A percentile compares a stretch with the other conserved stretches of the same genome.
phyloP scores from a whole-genome alignment of 257 asterid genomes.

The Solanum microdontum region DNA sequence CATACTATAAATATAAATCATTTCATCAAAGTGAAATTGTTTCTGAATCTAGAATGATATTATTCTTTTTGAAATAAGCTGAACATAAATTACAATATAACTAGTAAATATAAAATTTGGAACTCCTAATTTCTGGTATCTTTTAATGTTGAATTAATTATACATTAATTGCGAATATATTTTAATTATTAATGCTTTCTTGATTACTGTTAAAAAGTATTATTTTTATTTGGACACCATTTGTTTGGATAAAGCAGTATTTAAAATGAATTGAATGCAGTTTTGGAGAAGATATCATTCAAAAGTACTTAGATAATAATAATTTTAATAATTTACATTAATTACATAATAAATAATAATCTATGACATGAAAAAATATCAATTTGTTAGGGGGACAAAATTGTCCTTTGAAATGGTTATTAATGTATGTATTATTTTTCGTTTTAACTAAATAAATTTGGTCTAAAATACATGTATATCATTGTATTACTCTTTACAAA shows the following conservation, averaged over 20 bases:
- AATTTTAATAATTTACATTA: neutral
- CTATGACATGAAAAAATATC: neutral
- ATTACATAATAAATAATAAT: neutral
- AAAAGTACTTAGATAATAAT: neutral
- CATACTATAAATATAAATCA: neutral
- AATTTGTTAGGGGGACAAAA: neutral
- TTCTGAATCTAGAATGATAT: neutral
- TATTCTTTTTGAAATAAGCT: neutral
- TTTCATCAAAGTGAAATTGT: neutral
- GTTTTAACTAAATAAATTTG: neutral
- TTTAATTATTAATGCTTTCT: neutral
- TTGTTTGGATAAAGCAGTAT: neutral
- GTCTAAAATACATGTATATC: neutral
- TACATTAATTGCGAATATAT: neutral
- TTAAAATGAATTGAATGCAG: neutral
- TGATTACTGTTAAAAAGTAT: neutral
- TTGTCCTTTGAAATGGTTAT: neutral
- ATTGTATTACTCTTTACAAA: neutral
- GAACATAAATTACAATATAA: neutral
- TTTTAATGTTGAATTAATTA: neutral
- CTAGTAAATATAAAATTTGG: neutral
- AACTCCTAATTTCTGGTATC: neutral
- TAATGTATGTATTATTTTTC: neutral
- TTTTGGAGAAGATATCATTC: neutral
- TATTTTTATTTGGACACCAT: neutral